A percentile compares a stretch with the other conserved stretches of the same genome.
Conservation (phyloP, 257 asterid species). For the Linderniella brevidens region DNA sequence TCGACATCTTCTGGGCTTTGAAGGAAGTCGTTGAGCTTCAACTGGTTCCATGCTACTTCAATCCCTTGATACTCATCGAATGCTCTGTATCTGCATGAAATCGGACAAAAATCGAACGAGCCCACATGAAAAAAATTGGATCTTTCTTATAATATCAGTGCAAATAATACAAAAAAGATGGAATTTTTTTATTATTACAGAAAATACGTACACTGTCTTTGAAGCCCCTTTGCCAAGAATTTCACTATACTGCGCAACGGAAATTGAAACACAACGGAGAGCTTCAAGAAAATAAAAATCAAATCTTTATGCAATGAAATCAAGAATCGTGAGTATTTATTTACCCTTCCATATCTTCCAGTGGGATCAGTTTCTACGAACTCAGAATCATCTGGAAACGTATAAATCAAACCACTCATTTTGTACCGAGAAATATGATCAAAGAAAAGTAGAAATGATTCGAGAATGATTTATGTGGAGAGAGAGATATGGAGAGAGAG, state of each 20-base stretch:
- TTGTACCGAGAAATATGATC: background rate
- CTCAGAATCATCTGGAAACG: constrained; percentile 51
- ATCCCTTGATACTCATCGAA: constrained; percentile 97
- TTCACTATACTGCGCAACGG: constrained; percentile 66
- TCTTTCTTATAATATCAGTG: constrained; percentile 1
- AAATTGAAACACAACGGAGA: constrained; percentile 3
- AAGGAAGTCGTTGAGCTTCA: constrained; percentile 62
- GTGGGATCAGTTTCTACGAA: constrained; percentile 89
- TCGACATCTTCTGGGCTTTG: constrained; percentile 87
- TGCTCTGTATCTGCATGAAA: constrained; percentile 54
- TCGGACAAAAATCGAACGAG: no score
- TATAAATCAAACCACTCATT: constrained; percentile 50
- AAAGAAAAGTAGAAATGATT: constrained; percentile 6
- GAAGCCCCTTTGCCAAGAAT: constrained; percentile 97
- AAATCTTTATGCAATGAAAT: background rate
- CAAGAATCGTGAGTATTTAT: constrained; percentile 3
- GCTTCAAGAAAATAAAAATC: constrained; percentile 4
- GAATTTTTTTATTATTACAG: constrained; percentile 10
- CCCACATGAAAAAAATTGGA: constrained; percentile 4
- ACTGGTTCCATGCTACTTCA: constrained; percentile 98
- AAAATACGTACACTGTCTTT: constrained; percentile 62
- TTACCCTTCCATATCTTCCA: constrained; percentile 93
- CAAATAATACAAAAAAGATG: no score
- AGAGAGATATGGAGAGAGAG: background rate
- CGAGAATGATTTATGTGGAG: constrained; percentile 15